These are phyloP conservation scores for Venturia nashicola DNA, from an alignment of 2,329 filamentous ascomycete genomes.

Conservation along the genomic window DNA sequence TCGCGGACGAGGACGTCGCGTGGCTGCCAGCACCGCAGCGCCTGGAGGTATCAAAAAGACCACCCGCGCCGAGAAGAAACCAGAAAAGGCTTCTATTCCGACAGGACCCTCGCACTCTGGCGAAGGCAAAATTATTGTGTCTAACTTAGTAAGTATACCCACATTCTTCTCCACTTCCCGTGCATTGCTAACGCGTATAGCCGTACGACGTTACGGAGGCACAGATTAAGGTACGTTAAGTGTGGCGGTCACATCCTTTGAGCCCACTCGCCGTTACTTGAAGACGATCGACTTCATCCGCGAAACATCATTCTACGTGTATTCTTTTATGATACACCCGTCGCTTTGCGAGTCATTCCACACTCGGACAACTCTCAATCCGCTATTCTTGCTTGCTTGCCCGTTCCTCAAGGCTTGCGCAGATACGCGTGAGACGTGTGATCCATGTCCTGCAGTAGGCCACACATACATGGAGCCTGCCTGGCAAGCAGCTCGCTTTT, in stretches of 20 bases:
- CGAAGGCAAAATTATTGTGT: constrained; percentile 96
- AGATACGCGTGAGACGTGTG: constrained; percentile 10
- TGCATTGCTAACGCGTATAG: constrained; percentile 44
- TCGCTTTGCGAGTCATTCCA: not conserved
- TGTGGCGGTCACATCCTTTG: constrained; percentile 5
- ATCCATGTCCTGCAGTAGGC: constrained; percentile 11
- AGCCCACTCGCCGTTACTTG: constrained; percentile 1
- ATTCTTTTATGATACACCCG: not conserved
- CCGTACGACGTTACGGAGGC: constrained; percentile 91
- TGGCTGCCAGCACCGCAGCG: constrained; percentile 43
- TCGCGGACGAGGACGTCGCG: constrained; percentile 31
- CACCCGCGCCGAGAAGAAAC: constrained; percentile 40
- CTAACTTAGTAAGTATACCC: constrained; percentile 70
- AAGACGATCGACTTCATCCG: constrained; percentile 7
- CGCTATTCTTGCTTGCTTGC: not conserved
- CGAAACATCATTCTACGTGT: not conserved
- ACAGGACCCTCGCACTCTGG: constrained; percentile 51
- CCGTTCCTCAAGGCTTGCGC: not conserved
- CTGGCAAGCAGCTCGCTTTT: constrained; percentile 14
- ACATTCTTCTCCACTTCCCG: constrained; percentile 8
- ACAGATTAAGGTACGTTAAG: constrained; percentile 99
- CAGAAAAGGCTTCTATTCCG: constrained; percentile 36
- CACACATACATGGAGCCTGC: constrained; percentile 10
- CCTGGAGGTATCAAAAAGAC: constrained; percentile 80
- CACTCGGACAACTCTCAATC: not conserved